phyloP scores from a whole-genome alignment of 805 yeast genomes.

The Candida parachauliodes region DNA sequence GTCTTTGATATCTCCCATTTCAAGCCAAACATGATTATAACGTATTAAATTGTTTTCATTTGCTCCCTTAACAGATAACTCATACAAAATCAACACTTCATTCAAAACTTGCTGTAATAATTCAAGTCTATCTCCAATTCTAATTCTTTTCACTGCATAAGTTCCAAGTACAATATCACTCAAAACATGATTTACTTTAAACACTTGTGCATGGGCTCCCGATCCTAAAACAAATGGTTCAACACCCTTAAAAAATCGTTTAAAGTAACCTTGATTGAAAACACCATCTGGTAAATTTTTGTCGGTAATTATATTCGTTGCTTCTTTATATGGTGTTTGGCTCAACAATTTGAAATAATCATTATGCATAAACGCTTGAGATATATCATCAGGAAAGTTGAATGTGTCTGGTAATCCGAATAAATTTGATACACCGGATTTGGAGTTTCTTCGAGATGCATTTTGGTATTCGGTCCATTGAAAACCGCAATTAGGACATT shows the following conservation, averaged over 20 bases:
- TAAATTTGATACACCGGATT: not conserved
- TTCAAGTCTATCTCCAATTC: conserved; percentile 73
- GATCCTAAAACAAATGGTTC: conserved; percentile 58
- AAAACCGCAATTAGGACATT: conserved; percentile 33
- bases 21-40: conserved; percentile 92
- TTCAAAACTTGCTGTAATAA: conserved; percentile 67
- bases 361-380: conserved; percentile 26
- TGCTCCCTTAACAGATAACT: conserved; percentile 42
- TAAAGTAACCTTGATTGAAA: conserved; percentile 80
- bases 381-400: conserved; percentile 5
- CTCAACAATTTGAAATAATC: conserved; percentile 36
- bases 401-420: not conserved
- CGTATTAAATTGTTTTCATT: conserved; percentile 61
- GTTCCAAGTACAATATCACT: conserved; percentile 69
- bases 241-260: conserved; percentile 61
- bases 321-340: conserved; percentile 16
- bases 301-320: not conserved
- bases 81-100: conserved; percentile 72
- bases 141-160: conserved; percentile 81
- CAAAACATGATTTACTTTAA: conserved; percentile 76
- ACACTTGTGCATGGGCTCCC: conserved; percentile 84
- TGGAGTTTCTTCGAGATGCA: not conserved
- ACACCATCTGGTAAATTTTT: conserved; percentile 45
- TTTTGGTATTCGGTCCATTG: conserved; percentile 17
- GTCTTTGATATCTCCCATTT: conserved; percentile 54